phyloP scores from a whole-genome alignment of 2,329 filamentous ascomycete genomes.

The Cadophora gregata region DNA sequence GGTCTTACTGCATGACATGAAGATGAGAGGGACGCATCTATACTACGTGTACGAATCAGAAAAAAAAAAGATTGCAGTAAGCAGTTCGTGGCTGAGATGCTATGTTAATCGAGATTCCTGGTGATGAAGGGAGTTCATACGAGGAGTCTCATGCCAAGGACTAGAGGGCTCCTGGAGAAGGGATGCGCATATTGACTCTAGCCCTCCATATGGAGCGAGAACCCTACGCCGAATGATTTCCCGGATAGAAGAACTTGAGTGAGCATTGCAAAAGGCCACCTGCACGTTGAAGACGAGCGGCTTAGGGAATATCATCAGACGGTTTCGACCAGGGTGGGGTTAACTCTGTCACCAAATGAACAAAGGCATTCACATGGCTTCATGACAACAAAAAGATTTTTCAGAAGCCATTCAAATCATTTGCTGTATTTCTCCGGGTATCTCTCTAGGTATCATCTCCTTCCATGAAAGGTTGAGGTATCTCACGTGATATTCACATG shows the following conservation, averaged over 20 bases:
- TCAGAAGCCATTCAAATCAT: background rate
- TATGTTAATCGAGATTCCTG: background rate
- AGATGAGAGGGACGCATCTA: background rate
- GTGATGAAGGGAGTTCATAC: background rate
- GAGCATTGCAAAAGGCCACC: too few relatives aligned
- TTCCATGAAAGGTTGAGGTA: background rate
- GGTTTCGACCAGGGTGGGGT: too few relatives aligned
- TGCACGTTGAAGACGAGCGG: too few relatives aligned
- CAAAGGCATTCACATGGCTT: background rate
- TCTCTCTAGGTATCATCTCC: conserved; percentile 4
- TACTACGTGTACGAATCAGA: background rate
- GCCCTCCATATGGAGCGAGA: background rate
- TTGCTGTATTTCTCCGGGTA: background rate
- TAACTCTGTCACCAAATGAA: too few relatives aligned
- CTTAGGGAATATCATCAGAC: too few relatives aligned
- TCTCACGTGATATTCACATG: background rate
- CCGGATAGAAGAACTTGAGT: too few relatives aligned
- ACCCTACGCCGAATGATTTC: too few relatives aligned
- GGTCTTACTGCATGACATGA: too few relatives aligned
- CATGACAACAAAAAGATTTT: background rate
- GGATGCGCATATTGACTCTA: conserved; percentile 8
- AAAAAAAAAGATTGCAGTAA: background rate
- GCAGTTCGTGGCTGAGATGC: background rate
- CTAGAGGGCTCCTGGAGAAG: background rate
- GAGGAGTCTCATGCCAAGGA: background rate